Evolutionary conservation across 768 basidiomycete species (phyloP).

Genomic region (Lactarius sanguifluus): DNA sequence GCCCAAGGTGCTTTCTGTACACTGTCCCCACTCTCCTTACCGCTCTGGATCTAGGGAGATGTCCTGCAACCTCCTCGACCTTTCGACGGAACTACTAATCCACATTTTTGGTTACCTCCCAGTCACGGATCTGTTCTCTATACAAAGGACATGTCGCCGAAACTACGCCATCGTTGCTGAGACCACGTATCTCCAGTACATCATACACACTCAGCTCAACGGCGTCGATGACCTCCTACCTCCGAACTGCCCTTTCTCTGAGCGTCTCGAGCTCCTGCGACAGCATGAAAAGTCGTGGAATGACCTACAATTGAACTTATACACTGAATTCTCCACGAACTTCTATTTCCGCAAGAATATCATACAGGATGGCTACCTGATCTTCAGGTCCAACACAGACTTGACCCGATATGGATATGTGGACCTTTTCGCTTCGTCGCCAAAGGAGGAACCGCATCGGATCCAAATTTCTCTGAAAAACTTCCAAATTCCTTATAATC

Average conservation of each 20-base stretch:
- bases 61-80: constrained; percentile 2
- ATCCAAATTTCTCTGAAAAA: constrained; percentile 4
- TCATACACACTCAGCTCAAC: constrained; percentile 7
- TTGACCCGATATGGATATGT: constrained; percentile 3
- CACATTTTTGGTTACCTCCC: constrained; percentile 17
- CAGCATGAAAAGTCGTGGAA: constrained; percentile 20
- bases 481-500: not conserved
- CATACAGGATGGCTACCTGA: constrained; percentile 17
- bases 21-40: not conserved
- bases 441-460: not conserved
- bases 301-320: constrained; percentile 4
- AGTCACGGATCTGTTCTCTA: constrained; percentile 9
- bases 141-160: constrained; percentile 16
- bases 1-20: not conserved
- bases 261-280: constrained; percentile 18
- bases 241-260: constrained; percentile 9
- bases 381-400: not conserved
- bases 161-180: constrained; percentile 3
- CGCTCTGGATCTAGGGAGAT: not conserved
- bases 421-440: not conserved
- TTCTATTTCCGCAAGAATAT: not conserved
- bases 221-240: constrained; percentile 20
- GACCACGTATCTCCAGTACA: constrained; percentile 18
- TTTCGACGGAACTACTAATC: constrained; percentile 22
- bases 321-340: constrained; percentile 1